Evolutionary conservation across 2,329 filamentous ascomycete genomes (phyloP), one percentile per base, ranked within the genome.

Genomic region (Pestalotiopsis sp.): DNA sequence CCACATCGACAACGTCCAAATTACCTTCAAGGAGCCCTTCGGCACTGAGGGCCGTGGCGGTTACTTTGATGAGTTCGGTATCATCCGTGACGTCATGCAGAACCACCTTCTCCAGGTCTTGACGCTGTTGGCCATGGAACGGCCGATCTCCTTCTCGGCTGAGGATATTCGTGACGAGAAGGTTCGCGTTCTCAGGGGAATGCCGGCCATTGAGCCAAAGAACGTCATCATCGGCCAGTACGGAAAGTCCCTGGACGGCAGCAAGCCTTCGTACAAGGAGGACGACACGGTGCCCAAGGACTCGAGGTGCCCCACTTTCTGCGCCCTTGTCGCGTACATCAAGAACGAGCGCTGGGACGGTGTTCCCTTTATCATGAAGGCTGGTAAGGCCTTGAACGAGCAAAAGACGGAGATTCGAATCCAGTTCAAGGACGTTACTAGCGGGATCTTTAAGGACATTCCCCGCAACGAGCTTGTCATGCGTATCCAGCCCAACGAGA

Each of bases 301-400:
- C 75, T 98, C 95, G 41, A 91, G 97, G 76, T 99, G 96, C 88
- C 95, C 96, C 36, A 99, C 96, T 6, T 99, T 99, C 87, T 97
- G 95, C 78, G 95, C 96, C 49, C 91, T 99, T 83, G 95, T 97
- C 45, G 95, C 94, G 45, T 97, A 97, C 85, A 98, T 99, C 84
- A 98, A 98, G 90, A 99, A 99, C 82, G 96, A 99, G 90, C 89
- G 96, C 76, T 99, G 96, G 96, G 97, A 99, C 75, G 97, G 96
- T 68, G 96, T 99, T 66, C 96, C 96, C 65, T 99, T 99, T 87
- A 99, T 99, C 83, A 89, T 99, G 85, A 99, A 99, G 91, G 96
- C 96, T 60, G 96, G 96, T 76, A 99, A 99, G 87, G 95, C 96
- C 59, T 87, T 99, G 72, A 99, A 99, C 82, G 96, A 99, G 88